A percentile compares a stretch with the other conserved stretches of the same genome.
phyloP scores from a whole-genome alignment of 768 basidiomycete genomes.

The Pleurotus tuoliensis region DNA sequence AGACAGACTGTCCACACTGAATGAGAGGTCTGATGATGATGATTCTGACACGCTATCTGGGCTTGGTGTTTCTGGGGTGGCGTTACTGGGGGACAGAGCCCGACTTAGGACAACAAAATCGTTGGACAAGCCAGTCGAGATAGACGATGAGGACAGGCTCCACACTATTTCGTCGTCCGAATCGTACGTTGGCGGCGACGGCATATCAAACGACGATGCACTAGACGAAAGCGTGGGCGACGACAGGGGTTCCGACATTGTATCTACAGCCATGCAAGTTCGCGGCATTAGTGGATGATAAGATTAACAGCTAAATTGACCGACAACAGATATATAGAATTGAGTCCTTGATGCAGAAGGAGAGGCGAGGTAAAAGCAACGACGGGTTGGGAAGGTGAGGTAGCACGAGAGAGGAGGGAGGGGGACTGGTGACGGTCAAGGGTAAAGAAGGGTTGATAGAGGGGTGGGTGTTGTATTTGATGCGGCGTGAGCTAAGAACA shows the following conservation, averaged over 20 bases:
- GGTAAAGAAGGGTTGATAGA: not conserved
- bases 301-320: not conserved
- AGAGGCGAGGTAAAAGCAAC: not conserved
- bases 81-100: conserved; percentile 22
- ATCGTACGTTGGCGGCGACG: conserved; percentile 20
- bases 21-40: not conserved
- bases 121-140: conserved; percentile 36
- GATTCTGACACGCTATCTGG: not conserved
- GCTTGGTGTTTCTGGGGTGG: not conserved
- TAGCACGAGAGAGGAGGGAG: conserved; percentile 7
- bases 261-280: not conserved
- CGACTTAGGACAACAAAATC: conserved; percentile 48
- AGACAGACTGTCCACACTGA: not conserved
- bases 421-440: conserved; percentile 11
- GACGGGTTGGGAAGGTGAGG: conserved; percentile 5
- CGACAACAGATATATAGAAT: not conserved
- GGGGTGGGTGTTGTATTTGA: conserved; percentile 5
- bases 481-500: not conserved
- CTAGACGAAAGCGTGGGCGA: conserved; percentile 21
- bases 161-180: conserved; percentile 61
- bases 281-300: not conserved
- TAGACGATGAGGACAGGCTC: conserved; percentile 26
- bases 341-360: not conserved
- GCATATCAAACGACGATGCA: conserved; percentile 20
- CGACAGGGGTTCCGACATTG: conserved; percentile 12